Evolutionary conservation across 352 stramenopile genomes (phyloP).

Genomic region (Globisporangium ultimum): DNA sequence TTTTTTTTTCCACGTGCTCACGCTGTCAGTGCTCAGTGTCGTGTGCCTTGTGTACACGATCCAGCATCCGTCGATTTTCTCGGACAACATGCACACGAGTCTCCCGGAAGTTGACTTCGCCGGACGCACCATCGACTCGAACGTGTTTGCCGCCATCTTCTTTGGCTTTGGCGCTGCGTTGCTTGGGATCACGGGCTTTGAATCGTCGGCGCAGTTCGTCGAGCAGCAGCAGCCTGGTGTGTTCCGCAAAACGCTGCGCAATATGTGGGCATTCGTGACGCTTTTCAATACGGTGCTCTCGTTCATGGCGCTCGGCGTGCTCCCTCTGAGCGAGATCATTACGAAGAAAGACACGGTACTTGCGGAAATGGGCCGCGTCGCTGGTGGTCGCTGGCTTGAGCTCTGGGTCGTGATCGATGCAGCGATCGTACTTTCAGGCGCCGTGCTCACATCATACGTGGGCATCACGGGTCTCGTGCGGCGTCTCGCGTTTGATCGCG

Average conservation of each 20-base stretch:
- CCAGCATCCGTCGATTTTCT: constrained; percentile 39
- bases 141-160: constrained; percentile 38
- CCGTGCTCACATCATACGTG: constrained; percentile 76
- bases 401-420: constrained; percentile 64
- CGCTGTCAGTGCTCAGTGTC: constrained; percentile 47
- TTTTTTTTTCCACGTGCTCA: constrained; percentile 66
- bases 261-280: constrained; percentile 73
- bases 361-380: constrained; percentile 47
- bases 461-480: constrained; percentile 68
- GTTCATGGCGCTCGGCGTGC: constrained; percentile 55
- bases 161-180: constrained; percentile 72
- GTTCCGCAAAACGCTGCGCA: constrained; percentile 53
- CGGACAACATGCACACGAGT: constrained; percentile 53
- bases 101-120: constrained; percentile 48
- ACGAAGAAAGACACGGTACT: constrained; percentile 53
- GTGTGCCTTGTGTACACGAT: constrained; percentile 39
- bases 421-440: constrained; percentile 73
- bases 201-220: constrained; percentile 82
- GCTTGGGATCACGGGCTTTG: constrained; percentile 83
- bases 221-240: constrained; percentile 73
- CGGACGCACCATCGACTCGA: constrained; percentile 24
- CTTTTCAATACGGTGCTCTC: constrained; percentile 78
- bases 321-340: constrained; percentile 56
- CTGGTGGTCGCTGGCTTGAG: constrained; percentile 32
- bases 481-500: constrained; percentile 62